These are phyloP conservation scores for Xylaria venustula DNA, from an alignment of 495 filamentous ascomycete genomes.

Conservation along the genomic window DNA sequence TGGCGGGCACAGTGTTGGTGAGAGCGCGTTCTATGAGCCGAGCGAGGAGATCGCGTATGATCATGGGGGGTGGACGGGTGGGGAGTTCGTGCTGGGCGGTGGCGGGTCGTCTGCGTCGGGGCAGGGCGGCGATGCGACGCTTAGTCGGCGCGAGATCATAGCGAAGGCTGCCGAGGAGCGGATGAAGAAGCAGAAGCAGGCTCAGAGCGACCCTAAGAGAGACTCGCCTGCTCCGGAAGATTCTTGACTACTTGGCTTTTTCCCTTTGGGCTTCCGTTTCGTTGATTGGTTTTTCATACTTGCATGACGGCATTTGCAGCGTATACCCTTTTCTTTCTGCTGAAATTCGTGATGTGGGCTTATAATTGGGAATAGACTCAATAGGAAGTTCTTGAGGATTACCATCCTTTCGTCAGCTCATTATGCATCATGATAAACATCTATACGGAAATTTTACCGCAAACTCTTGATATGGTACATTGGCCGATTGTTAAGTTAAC, in stretches of 20 bases:
- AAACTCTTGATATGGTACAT: too few relatives aligned
- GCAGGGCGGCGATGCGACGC: slow-evolving; percentile 19
- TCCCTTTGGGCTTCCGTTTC: neutral
- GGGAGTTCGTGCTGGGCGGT: slow-evolving; percentile 79
- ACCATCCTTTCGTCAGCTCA: too few relatives aligned
- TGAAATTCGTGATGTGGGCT: neutral
- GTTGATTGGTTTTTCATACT: neutral
- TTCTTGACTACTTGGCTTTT: neutral
- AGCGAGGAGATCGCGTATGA: slow-evolving; percentile 62
- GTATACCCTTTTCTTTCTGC: neutral
- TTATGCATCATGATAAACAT: too few relatives aligned
- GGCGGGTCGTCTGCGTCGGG: slow-evolving; percentile 27
- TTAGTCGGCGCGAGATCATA: slow-evolving; percentile 65
- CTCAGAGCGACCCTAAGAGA: slow-evolving; percentile 35
- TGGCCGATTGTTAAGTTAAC: too few relatives aligned
- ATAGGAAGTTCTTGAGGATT: neutral
- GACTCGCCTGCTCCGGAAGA: neutral
- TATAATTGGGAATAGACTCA: neutral
- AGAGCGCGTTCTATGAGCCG: slow-evolving; percentile 67
- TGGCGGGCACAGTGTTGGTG: slow-evolving; percentile 63
- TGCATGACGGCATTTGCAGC: slow-evolving; percentile 1
- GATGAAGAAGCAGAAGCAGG: slow-evolving; percentile 53
- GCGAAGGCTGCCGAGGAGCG: slow-evolving; percentile 75
- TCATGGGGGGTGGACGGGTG: slow-evolving; percentile 83
- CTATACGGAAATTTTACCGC: too few relatives aligned